These are phyloP conservation scores for Sporothrix globosa DNA, from an alignment of 2,329 filamentous ascomycete species.

Conservation along the genomic window DNA sequence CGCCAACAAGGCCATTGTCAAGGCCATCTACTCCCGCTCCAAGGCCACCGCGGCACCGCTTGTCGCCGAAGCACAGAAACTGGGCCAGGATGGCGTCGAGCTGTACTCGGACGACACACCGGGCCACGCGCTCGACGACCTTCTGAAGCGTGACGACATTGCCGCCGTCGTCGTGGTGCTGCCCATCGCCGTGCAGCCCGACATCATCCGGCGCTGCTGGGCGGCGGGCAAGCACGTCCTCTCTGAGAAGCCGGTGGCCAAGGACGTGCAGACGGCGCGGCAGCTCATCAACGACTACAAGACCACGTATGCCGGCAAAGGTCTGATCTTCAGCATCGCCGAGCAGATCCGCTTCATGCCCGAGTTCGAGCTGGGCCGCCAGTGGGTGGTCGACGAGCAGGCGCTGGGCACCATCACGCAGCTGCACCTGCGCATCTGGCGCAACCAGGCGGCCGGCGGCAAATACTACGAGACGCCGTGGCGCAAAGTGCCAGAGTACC, in stretches of 20 bases:
- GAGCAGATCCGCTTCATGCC: constrained; percentile 20
- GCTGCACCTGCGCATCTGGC: constrained; percentile 24
- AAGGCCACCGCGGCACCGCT: constrained; percentile 2
- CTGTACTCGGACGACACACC: constrained; percentile 20
- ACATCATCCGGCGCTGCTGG: constrained; percentile 18
- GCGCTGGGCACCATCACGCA: constrained; percentile 1
- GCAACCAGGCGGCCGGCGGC: constrained; percentile 15
- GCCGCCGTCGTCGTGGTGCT: constrained; percentile 3
- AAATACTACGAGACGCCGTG: constrained; percentile 21
- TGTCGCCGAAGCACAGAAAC: not conserved
- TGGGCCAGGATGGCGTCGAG: not conserved
- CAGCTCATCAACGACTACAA: constrained; percentile 16
- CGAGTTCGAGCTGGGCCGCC: not conserved
- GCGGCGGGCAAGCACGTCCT: constrained; percentile 14
- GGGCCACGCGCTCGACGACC: constrained; percentile 3
- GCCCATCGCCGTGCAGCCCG: constrained; percentile 15
- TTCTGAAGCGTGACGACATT: not conserved
- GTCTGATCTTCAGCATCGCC: constrained; percentile 12
- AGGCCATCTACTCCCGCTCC: constrained; percentile 22
- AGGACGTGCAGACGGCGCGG: constrained; percentile 14
- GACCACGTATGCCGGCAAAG: not conserved
- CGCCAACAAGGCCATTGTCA: constrained; percentile 19
- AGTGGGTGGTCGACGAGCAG: constrained; percentile 22
- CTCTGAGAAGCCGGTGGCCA: constrained; percentile 14
- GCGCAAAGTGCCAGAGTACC: constrained; percentile 10